Evolutionary conservation across 495 filamentous ascomycete species (phyloP), one percentile per base, ranked within the genome.

Genomic region (Podospora comata): DNA sequence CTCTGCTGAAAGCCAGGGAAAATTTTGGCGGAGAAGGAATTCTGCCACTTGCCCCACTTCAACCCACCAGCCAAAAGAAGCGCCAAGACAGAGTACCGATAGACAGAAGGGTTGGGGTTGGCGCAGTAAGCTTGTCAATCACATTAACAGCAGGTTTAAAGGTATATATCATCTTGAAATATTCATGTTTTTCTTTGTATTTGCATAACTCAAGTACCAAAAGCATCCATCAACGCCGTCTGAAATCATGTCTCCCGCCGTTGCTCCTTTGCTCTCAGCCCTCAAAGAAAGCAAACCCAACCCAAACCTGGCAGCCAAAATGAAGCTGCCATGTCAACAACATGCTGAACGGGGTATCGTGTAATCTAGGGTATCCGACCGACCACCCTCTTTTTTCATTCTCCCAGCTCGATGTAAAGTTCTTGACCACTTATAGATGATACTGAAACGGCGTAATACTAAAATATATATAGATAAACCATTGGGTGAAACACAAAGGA

Each of bases 1-100:
- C 30, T 32, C 7, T 32, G 30, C 30, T 32, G 4, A 32, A 32
- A 7, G 4, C 30, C 30, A 32, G 30, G 30, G 30, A 32, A 77
- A 73, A 69, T 77, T 77, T 77, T 77, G 75, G 75, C 75, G 75
- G 75, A 73, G 71, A 75, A 58, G 69, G 60, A 65, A 76, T 77
- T 76, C 75, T 77, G 75, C 75, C 75, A 66, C 53, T 57, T 30
- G 67, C 67, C 70, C 67, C 70, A 69, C 74, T 67, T 16, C 39
- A 3, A 3, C 39, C 39, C 39, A 48, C 39, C 7, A 6, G 39
- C 39, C 39, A 48, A 48, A 11, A 32, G 30, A 32, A 32, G 7
- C 15, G 39, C 39, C 39, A 48, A 48, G 9, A 11, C 39, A 48
- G 30, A 32, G 7, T 7, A 0, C 30, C 4, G 30, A 5, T 11